These are phyloP conservation scores for Boletus subcaerulescens DNA, from an alignment of 768 basidiomycete genomes.

Conservation along the genomic window DNA sequence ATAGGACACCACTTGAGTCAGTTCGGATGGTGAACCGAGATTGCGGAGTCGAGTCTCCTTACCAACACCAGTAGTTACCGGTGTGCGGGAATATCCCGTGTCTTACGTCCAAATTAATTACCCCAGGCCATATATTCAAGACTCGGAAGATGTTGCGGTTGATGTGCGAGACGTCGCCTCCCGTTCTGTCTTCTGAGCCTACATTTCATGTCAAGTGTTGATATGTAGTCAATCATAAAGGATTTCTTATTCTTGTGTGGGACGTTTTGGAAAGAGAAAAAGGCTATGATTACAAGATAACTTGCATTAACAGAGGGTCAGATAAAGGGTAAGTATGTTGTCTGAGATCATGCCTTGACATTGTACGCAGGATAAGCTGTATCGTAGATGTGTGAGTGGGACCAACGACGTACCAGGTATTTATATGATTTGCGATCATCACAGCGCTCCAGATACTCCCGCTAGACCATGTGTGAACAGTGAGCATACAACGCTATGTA, in stretches of 20 bases:
- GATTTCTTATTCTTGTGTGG: background rate
- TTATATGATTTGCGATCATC: conserved; percentile 87
- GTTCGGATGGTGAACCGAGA: conserved; percentile 2
- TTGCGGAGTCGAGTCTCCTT: conserved; percentile 4
- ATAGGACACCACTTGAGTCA: background rate
- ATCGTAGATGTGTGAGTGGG: background rate
- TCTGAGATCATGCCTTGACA: conserved; percentile 25
- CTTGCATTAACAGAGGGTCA: background rate
- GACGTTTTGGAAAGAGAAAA: too few relatives aligned
- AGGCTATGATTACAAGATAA: background rate
- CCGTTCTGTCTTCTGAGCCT: conserved; percentile 26
- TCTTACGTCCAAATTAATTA: conserved; percentile 35
- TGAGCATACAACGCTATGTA: background rate
- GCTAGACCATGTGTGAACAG: conserved; percentile 40
- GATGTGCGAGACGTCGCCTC: background rate
- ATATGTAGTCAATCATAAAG: conserved; percentile 26
- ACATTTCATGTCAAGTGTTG: conserved; percentile 33
- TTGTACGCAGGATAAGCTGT: background rate
- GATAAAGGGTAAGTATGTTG: background rate
- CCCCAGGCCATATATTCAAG: conserved; percentile 36
- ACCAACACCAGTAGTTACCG: conserved; percentile 16
- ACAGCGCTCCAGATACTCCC: conserved; percentile 91
- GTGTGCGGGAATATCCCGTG: conserved; percentile 26
- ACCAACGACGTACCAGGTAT: conserved; percentile 49
- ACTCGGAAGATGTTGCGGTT: conserved; percentile 20